Evolutionary conservation across 1,139 yeast genomes (phyloP).

Genomic region (Geotrichum candidum): DNA sequence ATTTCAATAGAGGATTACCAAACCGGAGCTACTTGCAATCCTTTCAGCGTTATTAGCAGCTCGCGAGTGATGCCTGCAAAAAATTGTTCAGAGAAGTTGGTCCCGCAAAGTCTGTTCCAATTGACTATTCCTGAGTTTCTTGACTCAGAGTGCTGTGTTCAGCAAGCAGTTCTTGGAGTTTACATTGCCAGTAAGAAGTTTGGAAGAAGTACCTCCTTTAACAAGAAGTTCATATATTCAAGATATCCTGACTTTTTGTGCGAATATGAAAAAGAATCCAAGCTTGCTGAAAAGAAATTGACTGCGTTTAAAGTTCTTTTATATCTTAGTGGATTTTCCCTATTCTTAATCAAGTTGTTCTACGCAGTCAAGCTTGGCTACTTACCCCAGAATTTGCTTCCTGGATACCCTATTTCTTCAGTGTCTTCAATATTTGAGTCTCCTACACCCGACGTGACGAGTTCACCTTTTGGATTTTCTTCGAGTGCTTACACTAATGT

Average conservation of each 20-base stretch:
- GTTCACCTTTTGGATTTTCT: background rate
- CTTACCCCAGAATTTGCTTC: background rate
- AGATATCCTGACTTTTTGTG: background rate
- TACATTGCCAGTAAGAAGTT: background rate
- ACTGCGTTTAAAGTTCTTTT: no score
- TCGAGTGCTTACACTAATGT: background rate
- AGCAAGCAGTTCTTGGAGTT: background rate
- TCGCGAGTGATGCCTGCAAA: background rate
- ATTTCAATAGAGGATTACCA: background rate
- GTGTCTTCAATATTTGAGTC: background rate
- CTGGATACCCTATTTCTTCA: background rate
- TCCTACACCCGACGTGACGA: background rate
- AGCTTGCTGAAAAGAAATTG: no score
- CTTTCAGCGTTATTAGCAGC: background rate
- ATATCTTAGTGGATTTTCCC: no score
- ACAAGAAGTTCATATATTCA: background rate
- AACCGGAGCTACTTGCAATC: background rate
- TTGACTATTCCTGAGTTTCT: background rate
- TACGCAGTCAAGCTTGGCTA: background rate
- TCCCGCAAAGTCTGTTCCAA: background rate
- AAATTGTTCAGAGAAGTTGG: background rate
- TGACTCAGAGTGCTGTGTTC: background rate
- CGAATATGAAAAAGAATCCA: background rate
- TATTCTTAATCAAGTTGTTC: no score
- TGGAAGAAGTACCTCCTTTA: background rate